Base-by-base conservation (phyloP, 202 grass and related monocot species). In the Dendrocalamus latiflorus region DNA sequence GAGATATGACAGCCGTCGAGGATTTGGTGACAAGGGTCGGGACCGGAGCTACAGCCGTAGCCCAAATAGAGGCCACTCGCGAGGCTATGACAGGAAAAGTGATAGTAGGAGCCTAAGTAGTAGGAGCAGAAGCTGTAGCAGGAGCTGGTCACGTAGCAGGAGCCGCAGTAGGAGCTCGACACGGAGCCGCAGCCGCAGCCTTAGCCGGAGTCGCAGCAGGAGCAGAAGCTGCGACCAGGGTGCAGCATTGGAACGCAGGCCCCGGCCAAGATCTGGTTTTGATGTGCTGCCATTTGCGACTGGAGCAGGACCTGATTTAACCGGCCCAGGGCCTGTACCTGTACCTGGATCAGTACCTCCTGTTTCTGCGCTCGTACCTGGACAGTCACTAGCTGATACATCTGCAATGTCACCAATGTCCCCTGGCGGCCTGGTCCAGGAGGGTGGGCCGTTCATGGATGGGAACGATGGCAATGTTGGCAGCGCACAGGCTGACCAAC, bases 31-130 rank as follows among this genome's bases (percentile, higher is more conserved):
- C 56, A 95, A 89, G 61, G 81, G 77, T 47, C 81, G 74, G 48
- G 95, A 93, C 25, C 80, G 70, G 54, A 93, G 87, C 89, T 90
- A 95, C 74, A 95, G 96, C 63, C 91, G 80, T 18, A 93, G 90
- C 33, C 88, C 92, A n/a, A 83, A 88, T 47, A 91, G 88, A 88
- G 87, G 84, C 67, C 78, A 82, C 44, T 83, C 84, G 22, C 70
- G 90, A 70, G 90, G 90, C 58, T 94, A 94, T 39, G 84, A 90
- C 41, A 89, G 92, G 44, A 77, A 88, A 56, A 88, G 91, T 47
- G 42, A 55, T 21, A 91, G 92, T 64, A 75, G 88, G 75, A 95
- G 93, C 80, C 43, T 74, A 43, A 95, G 93, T 75, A 63, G 90
- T 66, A 43, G 88, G 47, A 93, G 90, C 73, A 65, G 87, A 73